These are phyloP conservation scores for Scheffersomyces ergatensis DNA, from an alignment of 805 yeast genomes.

Conservation along the genomic window DNA sequence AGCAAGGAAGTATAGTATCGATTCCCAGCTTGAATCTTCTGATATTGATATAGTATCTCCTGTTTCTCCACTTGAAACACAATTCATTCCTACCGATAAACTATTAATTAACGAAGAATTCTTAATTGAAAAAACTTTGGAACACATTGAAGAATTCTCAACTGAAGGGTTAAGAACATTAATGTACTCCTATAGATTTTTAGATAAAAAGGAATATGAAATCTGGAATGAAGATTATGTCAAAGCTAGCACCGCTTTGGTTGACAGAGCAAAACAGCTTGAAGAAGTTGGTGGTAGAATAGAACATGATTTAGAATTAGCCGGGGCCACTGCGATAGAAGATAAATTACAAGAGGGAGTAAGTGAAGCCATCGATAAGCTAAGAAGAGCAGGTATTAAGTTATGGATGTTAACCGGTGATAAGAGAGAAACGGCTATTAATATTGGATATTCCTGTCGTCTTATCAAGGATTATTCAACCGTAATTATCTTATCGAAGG, in stretches of 20 bases:
- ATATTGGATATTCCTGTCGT: conserved; percentile 92
- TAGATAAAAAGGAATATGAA: conserved; percentile 56
- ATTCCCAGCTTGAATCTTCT: conserved; percentile 5
- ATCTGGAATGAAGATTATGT: conserved; percentile 67
- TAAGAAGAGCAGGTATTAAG: conserved; percentile 89
- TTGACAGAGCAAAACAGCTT: conserved; percentile 61
- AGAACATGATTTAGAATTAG: conserved; percentile 64
- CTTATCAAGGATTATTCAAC: conserved; percentile 91
- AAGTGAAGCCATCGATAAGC: conserved; percentile 87
- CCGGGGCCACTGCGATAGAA: conserved; percentile 97
- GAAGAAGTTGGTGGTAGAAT: conserved; percentile 71
- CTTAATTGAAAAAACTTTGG: conserved; percentile 77
- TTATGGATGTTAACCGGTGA: conserved; percentile 99
- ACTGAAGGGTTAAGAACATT: conserved; percentile 93
- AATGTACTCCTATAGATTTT: conserved; percentile 75
- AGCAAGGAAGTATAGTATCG: conserved; percentile 48
- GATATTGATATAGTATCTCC: neutral
- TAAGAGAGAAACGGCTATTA: conserved; percentile 95
- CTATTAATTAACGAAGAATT: conserved; percentile 70
- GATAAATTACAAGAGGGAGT: conserved; percentile 98
- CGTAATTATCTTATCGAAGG: conserved; percentile 63
- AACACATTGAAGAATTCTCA: conserved; percentile 91
- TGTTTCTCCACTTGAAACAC: neutral
- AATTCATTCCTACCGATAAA: conserved; percentile 43
- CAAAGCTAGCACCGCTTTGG: conserved; percentile 74